Evolutionary conservation across 441 rosid species (phyloP).

Genomic region (Aquilaria agallochum): DNA sequence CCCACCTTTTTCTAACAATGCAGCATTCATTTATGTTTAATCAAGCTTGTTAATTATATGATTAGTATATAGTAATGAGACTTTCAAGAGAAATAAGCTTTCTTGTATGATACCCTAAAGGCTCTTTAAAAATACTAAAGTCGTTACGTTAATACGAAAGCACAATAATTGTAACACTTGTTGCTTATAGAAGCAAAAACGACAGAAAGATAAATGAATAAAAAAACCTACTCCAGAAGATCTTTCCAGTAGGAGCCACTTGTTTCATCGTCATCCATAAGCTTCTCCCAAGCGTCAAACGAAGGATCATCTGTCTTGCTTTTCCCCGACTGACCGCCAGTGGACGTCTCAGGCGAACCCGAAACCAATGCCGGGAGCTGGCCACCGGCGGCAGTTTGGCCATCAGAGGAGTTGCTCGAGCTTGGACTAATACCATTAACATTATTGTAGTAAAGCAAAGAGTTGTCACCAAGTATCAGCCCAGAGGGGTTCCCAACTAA

Average conservation of each 20-base stretch:
- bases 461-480: neutral
- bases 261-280: constrained; percentile 42
- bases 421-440: constrained; percentile 1
- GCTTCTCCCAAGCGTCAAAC: constrained; percentile 45
- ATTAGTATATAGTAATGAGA: too few species aligned
- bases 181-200: neutral
- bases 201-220: neutral
- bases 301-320: constrained; percentile 20
- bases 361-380: constrained; percentile 38
- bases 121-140: too few species aligned
- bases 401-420: constrained; percentile 7
- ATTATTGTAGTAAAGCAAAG: neutral
- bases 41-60: too few species aligned
- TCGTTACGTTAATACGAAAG: too few species aligned
- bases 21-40: too few species aligned
- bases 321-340: constrained; percentile 23
- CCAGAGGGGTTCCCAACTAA: neutral
- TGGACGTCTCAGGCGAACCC: constrained; percentile 35
- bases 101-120: too few species aligned
- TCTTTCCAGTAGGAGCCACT: constrained; percentile 58
- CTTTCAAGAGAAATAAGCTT: too few species aligned
- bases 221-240: constrained; percentile 41
- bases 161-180: neutral
- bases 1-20: too few species aligned
- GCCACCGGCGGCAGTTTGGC: constrained; percentile 17